These are phyloP conservation scores for Bryoglossum gracile DNA, from an alignment of 495 filamentous ascomycete species.

Conservation along the genomic window DNA sequence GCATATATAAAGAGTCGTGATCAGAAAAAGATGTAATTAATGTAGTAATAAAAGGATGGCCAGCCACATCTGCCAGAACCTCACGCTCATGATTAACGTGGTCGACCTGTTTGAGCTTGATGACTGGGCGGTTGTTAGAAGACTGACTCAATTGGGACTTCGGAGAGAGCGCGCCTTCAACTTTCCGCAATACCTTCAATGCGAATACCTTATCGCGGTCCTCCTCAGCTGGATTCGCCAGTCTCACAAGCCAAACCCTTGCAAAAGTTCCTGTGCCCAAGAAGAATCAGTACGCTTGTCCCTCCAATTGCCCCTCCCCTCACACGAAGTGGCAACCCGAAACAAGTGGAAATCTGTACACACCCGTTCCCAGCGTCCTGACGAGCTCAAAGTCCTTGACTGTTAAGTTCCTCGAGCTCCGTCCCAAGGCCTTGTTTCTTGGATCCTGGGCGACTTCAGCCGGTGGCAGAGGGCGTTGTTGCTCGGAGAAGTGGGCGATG, in stretches of 20 bases:
- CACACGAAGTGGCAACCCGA: slow-evolving; percentile 4
- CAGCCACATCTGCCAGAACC: slow-evolving; percentile 78
- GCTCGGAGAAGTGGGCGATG: slow-evolving; percentile 39
- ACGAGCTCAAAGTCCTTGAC: slow-evolving; percentile 75
- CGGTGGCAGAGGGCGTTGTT: slow-evolving; percentile 44
- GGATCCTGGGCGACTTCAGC: slow-evolving; percentile 46
- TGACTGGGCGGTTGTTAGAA: slow-evolving; percentile 48
- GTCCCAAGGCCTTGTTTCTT: slow-evolving; percentile 50
- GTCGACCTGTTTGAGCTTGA: slow-evolving; percentile 94
- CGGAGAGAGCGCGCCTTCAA: slow-evolving; percentile 43
- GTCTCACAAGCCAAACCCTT: slow-evolving; percentile 78
- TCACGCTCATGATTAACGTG: slow-evolving; percentile 92
- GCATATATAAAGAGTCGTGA: slow-evolving; percentile 81
- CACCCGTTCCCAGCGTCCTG: slow-evolving; percentile 87
- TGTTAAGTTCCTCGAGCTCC: slow-evolving; percentile 44
- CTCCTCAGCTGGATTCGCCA: slow-evolving; percentile 45
- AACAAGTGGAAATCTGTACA: slow-evolving; percentile 17
- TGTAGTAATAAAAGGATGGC: slow-evolving; percentile 94
- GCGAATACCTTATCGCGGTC: slow-evolving; percentile 73
- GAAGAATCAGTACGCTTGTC: slow-evolving; percentile 26
- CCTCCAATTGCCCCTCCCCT: slow-evolving; percentile 12
- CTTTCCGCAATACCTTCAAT: slow-evolving; percentile 88
- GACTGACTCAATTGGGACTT: slow-evolving; percentile 8
- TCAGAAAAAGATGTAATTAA: slow-evolving; percentile 87
- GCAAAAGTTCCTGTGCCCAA: slow-evolving; percentile 76